Base-by-base conservation (phyloP, 2,329 filamentous ascomycete genomes). In the Diaporthe citriasiana region DNA sequence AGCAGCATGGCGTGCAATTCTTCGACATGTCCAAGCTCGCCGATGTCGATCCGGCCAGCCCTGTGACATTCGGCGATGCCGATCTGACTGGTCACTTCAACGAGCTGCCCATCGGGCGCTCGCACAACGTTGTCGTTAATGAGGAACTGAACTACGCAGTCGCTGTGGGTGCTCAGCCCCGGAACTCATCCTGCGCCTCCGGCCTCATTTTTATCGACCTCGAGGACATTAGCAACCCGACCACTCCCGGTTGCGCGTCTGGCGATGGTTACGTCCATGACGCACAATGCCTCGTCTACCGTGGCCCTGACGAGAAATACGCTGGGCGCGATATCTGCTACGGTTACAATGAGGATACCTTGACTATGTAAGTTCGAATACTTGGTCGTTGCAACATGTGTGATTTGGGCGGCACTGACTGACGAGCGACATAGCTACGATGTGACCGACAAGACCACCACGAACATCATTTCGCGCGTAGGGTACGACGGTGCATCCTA, bases 181-280 rank as follows among this genome's bases (percentile, higher is more conserved):
- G 85, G 59, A 83, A 80, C 75, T 80, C 81, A 76, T 78, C 80
- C 33, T 91, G 89, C 84, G 82, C 81, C 30, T 85, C 86, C 12
- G 89, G 89, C 13, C 83, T 91, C 68, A 89, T 89, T 81, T 90
- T 90, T 83, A 88, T 91, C 76, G 87, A 91, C 79, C 83, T 91
- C 40, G 84, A 83, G 5, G 85, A 90, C 76, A 84, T 88, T 17
- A 81, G 85, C 10, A 89, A 89, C 73, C 87, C 89, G 6, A 86
- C 82, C 19, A 85, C 83, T 30, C 86, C 88, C 9, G 89, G 89
- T 56, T 91, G 89, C 77, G 87, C 87, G 10, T 83, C 85, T 27
- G 78, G 84, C 25, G 89, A 91, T 78, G 89, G 89, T 50, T 91
- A 91, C 78, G 89, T 91, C 19, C 89, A 91, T 79, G 89, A 91